Evolutionary conservation across 129 eudicot genomes (phyloP), one percentile per base, ranked within the genome.

Genomic region (Tagetes erecta): DNA sequence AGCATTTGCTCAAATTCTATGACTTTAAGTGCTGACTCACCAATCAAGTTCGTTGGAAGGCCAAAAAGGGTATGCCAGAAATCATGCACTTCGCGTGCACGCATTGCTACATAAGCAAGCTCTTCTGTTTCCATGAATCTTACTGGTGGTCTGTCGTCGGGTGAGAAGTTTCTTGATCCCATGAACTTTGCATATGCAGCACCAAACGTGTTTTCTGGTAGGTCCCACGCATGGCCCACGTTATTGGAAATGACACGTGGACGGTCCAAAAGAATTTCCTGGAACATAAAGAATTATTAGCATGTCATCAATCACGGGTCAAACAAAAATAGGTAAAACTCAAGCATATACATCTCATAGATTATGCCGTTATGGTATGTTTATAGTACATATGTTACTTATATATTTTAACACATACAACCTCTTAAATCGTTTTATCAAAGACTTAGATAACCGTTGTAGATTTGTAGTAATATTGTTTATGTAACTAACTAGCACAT

Each of bases 111-210:
- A 9, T 89, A 92, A 0, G 96, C 96, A 3, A 92, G 86, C 56
- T 92, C 98, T 8, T 92, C 98, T 41, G 98, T 85, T 83, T 92
- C 98, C 96, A 92, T 87, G 86, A 92, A 92, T 70, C 97, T 83
- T 8, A 92, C 97, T 0, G 97, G 96, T 40, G 97, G 97, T 55
- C 97, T 73, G 41, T 89, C 97, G 67, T 92, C 96, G 0, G 97
- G 97, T 41, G 98, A 89, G 87, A 92, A 92, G 81, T 92, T 92
- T 72, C 98, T 85, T 31, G 96, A 92, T 67, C 98, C 94, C 98
- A 92, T 92, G 81, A 92, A 92, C 67, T 76, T 89, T 64, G 97
- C 97, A 81, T 92, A 92, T 34, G 97, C 96, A 35, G 97, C 94
- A 57, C 97, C 98, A 75, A 92, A 92, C 59, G 98, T 87, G 88